These are phyloP conservation scores for Epichloe elymi DNA, from an alignment of 2,329 filamentous ascomycete species.

Conservation along the genomic window DNA sequence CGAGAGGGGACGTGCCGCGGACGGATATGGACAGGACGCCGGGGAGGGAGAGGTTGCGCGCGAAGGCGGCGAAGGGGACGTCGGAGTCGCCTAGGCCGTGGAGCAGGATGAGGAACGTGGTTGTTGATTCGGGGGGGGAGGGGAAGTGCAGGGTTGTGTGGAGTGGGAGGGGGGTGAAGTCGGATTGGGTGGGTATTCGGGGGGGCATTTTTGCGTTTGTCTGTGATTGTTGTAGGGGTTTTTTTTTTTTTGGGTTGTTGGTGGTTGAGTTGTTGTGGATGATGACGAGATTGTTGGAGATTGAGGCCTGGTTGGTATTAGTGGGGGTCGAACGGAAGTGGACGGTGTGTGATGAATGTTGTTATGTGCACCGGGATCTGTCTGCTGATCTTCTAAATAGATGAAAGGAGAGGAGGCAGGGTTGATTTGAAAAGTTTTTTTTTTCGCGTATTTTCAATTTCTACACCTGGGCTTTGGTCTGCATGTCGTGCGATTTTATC, in stretches of 20 bases:
- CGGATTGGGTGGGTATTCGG: constrained; percentile 35
- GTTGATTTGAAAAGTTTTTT: too few relatives aligned
- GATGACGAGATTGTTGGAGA: too few relatives aligned
- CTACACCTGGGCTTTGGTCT: too few relatives aligned
- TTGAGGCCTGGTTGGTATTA: too few relatives aligned
- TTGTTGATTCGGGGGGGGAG: constrained; percentile 43
- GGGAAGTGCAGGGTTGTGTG: constrained; percentile 35
- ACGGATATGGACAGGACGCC: constrained; percentile 66
- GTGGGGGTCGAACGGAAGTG: too few relatives aligned
- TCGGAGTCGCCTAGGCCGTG: constrained; percentile 76
- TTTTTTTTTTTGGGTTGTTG: not conserved
- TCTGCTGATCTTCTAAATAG: too few relatives aligned
- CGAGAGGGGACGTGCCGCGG: constrained; percentile 53
- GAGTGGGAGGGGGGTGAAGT: constrained; percentile 35
- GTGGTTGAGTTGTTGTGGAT: not conserved
- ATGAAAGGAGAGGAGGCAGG: too few relatives aligned
- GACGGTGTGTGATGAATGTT: too few relatives aligned
- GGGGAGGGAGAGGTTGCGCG: constrained; percentile 55
- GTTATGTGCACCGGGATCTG: too few relatives aligned
- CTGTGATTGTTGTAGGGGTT: not conserved
- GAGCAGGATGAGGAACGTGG: constrained; percentile 66
- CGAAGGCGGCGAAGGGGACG: constrained; percentile 54
- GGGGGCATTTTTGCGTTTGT: constrained; percentile 24
- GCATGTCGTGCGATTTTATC: too few relatives aligned
- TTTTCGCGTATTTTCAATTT: too few relatives aligned